A percentile compares a stretch with the other conserved stretches of the same genome.
These are phyloP conservation scores for Fraxinus quadrangulata DNA, from an alignment of 257 asterid species.

Conservation along the genomic window DNA sequence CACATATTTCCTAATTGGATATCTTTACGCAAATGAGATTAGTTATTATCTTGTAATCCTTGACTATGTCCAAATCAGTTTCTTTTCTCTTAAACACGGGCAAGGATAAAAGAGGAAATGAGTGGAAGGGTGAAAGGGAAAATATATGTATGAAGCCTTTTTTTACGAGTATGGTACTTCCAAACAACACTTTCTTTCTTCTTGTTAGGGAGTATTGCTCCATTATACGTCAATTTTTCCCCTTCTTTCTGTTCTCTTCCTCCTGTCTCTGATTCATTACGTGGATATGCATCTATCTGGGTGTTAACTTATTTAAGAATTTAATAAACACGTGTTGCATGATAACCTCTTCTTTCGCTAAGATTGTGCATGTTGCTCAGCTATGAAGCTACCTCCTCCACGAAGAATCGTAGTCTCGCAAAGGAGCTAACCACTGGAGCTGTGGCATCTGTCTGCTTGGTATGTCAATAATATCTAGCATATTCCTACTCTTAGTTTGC, in stretches of 20 bases:
- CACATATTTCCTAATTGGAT: not conserved
- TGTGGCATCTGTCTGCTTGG: constrained; percentile 90
- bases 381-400: constrained; percentile 92
- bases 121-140: not conserved
- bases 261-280: not conserved
- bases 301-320: not conserved
- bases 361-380: constrained; percentile 32
- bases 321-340: not conserved
- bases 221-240: not conserved
- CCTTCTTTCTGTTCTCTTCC: not conserved
- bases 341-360: not conserved
- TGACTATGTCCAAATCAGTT: not conserved
- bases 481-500: not conserved
- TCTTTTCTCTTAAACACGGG: not conserved
- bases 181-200: not conserved
- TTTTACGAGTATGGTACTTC: not conserved
- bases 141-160: not conserved
- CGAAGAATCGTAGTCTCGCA: constrained; percentile 75
- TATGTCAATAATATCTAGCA: constrained; percentile 21
- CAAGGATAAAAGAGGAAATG: not conserved
- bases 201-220: not conserved
- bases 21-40: not conserved
- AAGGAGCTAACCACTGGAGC: constrained; percentile 85
- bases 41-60: not conserved
- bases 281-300: not conserved